Base-by-base conservation (phyloP, 2,329 filamentous ascomycete species). In the Cryphonectria naterciae region DNA sequence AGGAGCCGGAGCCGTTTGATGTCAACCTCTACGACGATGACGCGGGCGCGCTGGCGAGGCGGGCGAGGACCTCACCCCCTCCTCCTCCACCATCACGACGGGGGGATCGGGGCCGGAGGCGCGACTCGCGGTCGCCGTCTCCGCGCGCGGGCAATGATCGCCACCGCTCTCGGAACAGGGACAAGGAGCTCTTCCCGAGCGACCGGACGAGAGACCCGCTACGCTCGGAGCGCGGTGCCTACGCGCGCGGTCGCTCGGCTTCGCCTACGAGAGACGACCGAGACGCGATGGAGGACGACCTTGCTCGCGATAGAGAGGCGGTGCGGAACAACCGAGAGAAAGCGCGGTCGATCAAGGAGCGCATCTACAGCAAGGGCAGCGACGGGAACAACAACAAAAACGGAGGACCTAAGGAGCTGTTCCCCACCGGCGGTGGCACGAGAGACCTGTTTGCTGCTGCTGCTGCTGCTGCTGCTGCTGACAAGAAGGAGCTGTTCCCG, bases 21-120 rank as follows among this genome's bases (percentile, higher is more conserved):
- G 90, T 90, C 49, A 92, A 88, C 76, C 92, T 97, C 84, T 97
- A 97, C 80, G 94, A 96, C 74, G 94, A 97, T 76, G 87, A 88
- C 72, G 81, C 81, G 54, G 77, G 77, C 25, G 76, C 81, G 22
- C 81, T 79, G 49, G 77, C 83, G 8, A 75, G 70, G 32, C 81
- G 79, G 13, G 70, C 32, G 15, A 67, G 43, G 32, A 35, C 28
- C 22, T 64, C 67, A 8, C 67, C 67, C 1, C 67, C 67, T 2
- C 37, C 37, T 1, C 67, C 67, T 2, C 37, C 37, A 39, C 37
- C 8, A 39, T 60, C 67, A 5, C 37, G 58, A 28, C 60, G n/a
- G 32, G 46, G 46, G 4, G 72, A 25, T 46, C 41, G 52, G 19
- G 49, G 69, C 19, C 72, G 67, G 37, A 32, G 65, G n/a, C 70